Conservation (phyloP, 441 rosid species). For the Corymbia citriodora region DNA sequence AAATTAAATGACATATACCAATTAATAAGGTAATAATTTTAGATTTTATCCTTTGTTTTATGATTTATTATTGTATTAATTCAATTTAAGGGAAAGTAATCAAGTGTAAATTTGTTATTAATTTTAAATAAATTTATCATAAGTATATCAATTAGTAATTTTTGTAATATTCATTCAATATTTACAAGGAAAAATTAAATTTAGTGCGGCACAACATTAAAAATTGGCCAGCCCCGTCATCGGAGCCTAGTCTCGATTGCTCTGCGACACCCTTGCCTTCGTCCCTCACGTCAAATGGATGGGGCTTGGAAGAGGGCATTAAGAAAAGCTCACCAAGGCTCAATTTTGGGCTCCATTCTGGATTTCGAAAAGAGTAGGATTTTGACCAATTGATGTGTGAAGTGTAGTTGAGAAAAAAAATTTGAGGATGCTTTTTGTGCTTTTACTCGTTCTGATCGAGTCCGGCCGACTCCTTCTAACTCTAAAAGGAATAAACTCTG, state of each 20-base stretch:
- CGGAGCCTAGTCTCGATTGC: neutral
- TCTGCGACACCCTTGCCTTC: neutral
- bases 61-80: no score
- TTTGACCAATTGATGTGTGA: neutral
- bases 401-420: no score
- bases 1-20: accelerated
- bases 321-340: accelerated
- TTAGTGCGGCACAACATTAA: no score
- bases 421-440: neutral
- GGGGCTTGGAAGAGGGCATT: neutral
- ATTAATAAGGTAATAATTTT: accelerated
- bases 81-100: no score
- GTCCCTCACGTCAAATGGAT: neutral
- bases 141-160: accelerated
- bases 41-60: accelerated
- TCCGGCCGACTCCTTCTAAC: accelerated
- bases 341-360: neutral
- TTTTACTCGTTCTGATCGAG: neutral
- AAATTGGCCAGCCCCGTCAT: neutral
- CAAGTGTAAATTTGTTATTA: no score
- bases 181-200: no score
- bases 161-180: no score
- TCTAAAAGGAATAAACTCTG: no score
- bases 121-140: no score
- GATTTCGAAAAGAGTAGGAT: neutral